phyloP scores from a whole-genome alignment of 1,284 basidiomycete species.

The Irpex rosettiformis region DNA sequence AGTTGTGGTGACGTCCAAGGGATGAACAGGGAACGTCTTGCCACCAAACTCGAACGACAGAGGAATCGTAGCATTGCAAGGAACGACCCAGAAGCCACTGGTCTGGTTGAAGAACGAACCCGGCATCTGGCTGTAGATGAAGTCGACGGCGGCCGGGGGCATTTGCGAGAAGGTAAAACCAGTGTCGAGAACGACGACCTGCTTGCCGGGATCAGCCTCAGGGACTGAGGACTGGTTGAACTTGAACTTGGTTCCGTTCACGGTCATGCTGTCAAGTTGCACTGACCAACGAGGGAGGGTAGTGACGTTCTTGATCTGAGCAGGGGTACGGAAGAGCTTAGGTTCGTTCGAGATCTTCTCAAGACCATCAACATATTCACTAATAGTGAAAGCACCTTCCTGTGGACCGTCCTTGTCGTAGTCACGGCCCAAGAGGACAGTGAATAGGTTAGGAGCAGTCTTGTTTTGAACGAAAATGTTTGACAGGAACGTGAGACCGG shows the following conservation, averaged over 20 bases:
- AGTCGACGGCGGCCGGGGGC: constrained; percentile 25
- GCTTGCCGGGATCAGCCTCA: constrained; percentile 23
- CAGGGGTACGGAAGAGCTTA: constrained; percentile 40
- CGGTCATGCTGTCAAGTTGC: constrained; percentile 25
- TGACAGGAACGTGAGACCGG: constrained; percentile 22
- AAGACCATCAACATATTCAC: constrained; percentile 24
- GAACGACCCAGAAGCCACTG: constrained; percentile 22
- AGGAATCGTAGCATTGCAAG: constrained; percentile 22
- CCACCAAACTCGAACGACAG: constrained; percentile 26
- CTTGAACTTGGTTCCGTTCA: constrained; percentile 26
- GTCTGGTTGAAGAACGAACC: constrained; percentile 22
- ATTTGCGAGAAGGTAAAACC: constrained; percentile 29
- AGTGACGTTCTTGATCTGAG: constrained; percentile 40
- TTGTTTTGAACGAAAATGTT: constrained; percentile 26
- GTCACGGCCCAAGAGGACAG: constrained; percentile 26
- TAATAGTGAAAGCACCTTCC: constrained; percentile 29
- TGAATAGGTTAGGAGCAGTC: constrained; percentile 25
- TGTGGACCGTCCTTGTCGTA: constrained; percentile 22
- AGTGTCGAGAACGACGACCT: constrained; percentile 29
- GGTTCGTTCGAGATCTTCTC: constrained; percentile 23
- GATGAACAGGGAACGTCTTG: constrained; percentile 22
- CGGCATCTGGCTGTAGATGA: constrained; percentile 27
- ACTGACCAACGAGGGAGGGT: constrained; percentile 36
- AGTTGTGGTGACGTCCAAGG: constrained; percentile 24
- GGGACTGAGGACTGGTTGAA: constrained; percentile 26